Conservation (phyloP, 495 filamentous ascomycete genomes). For the Podospora anserina region DNA sequence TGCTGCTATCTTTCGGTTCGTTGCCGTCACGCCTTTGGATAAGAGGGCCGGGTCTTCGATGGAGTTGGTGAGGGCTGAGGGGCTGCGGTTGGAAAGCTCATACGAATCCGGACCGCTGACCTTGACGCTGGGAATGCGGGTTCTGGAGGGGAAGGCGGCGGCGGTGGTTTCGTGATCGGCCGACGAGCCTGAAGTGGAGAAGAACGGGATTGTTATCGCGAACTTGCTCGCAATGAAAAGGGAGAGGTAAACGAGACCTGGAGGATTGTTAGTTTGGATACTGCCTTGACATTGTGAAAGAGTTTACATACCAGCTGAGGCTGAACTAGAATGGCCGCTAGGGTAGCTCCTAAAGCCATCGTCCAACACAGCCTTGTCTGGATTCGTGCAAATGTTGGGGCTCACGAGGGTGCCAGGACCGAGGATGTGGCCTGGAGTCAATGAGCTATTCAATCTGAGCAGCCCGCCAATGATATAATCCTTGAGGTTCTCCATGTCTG, state of each 20-base stretch:
- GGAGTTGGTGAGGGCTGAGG: conserved; percentile 17
- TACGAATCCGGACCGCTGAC: conserved; percentile 26
- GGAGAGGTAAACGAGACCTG: conserved; percentile 72
- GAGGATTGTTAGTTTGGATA: not conserved
- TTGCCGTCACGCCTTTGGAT: conserved; percentile 40
- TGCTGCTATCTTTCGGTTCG: conserved; percentile 45
- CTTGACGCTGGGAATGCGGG: conserved; percentile 22
- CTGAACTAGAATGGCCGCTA: conserved; percentile 58
- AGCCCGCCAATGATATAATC: conserved; percentile 44
- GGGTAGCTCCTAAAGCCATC: conserved; percentile 88
- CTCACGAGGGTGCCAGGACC: conserved; percentile 58
- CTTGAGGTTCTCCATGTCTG: conserved; percentile 44
- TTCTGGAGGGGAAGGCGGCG: conserved; percentile 52
- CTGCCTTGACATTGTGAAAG: not conserved
- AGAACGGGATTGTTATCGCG: conserved; percentile 55
- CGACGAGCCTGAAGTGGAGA: conserved; percentile 44
- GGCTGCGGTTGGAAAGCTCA: conserved; percentile 27
- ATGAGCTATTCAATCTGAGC: conserved; percentile 25
- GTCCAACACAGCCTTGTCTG: conserved; percentile 61
- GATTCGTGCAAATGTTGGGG: conserved; percentile 65
- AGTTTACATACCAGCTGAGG: conserved; percentile 57
- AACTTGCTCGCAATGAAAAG: conserved; percentile 65
- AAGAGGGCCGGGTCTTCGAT: conserved; percentile 26
- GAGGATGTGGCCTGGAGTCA: conserved; percentile 14
- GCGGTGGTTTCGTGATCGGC: conserved; percentile 34